Evolutionary conservation across 495 filamentous ascomycete species (phyloP).

Genomic region (Podospora fimiseda): DNA sequence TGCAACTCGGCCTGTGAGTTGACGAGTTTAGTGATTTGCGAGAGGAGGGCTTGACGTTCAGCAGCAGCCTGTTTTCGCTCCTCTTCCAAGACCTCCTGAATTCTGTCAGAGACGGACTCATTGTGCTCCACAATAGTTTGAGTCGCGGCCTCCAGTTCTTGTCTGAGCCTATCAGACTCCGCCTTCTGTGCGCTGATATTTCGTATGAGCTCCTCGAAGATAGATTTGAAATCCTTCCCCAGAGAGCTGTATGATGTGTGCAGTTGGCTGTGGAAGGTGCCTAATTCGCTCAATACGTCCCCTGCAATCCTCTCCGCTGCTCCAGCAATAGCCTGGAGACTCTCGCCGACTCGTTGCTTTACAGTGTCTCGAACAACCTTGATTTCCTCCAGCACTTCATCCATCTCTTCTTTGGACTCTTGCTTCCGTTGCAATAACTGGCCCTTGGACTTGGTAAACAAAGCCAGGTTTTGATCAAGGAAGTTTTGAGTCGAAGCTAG

Average conservation of each 20-base stretch:
- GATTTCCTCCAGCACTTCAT: slow-evolving; percentile 84
- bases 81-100: slow-evolving; percentile 68
- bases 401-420: slow-evolving; percentile 78
- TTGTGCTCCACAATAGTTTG: slow-evolving; percentile 59
- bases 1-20: slow-evolving; percentile 67
- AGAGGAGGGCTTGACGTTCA: slow-evolving; percentile 67
- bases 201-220: slow-evolving; percentile 73
- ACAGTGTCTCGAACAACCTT: slow-evolving; percentile 80
- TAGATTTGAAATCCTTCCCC: slow-evolving; percentile 77
- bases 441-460: slow-evolving; percentile 58
- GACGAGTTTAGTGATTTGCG: slow-evolving; percentile 69
- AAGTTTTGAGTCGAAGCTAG: slow-evolving; percentile 60
- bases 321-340: slow-evolving; percentile 72
- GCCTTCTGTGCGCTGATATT: slow-evolving; percentile 70
- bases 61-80: slow-evolving; percentile 66
- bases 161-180: slow-evolving; percentile 65
- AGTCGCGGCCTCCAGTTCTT: slow-evolving; percentile 63
- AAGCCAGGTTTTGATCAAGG: slow-evolving; percentile 57
- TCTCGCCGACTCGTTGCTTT: slow-evolving; percentile 76
- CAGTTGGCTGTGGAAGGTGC: slow-evolving; percentile 73
- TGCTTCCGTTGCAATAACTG: slow-evolving; percentile 62
- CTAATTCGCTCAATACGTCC: slow-evolving; percentile 83
- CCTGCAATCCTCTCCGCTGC: slow-evolving; percentile 83
- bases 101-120: slow-evolving; percentile 52
- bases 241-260: slow-evolving; percentile 81